These are phyloP conservation scores for Neurospora sp. DNA, from an alignment of 495 filamentous ascomycete species.

Conservation along the genomic window DNA sequence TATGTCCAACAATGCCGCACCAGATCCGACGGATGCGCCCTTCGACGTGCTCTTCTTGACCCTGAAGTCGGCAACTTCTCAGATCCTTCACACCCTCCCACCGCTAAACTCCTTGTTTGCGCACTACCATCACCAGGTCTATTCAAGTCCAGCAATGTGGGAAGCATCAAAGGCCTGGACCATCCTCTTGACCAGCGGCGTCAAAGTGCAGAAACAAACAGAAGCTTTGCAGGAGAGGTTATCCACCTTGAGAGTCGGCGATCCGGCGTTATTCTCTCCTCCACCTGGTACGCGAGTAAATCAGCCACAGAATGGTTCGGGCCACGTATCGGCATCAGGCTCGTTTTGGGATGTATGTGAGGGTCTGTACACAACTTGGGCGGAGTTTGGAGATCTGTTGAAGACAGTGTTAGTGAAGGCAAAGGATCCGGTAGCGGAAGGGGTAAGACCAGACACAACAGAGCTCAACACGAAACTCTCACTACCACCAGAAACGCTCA, in stretches of 20 bases:
- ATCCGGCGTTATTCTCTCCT: slow-evolving; percentile 43
- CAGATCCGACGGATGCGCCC: slow-evolving; percentile 56
- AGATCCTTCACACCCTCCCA: slow-evolving; percentile 53
- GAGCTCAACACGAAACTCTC: slow-evolving; percentile 16
- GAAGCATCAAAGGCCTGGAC: slow-evolving; percentile 53
- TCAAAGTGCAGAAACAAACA: slow-evolving; percentile 47
- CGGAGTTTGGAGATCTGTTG: slow-evolving; percentile 58
- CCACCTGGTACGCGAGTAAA: not conserved
- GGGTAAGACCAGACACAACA: not conserved
- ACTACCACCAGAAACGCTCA: slow-evolving; percentile 52
- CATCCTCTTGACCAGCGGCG: slow-evolving; percentile 49
- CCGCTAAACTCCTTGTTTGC: slow-evolving; percentile 49
- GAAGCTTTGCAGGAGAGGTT: slow-evolving; percentile 53
- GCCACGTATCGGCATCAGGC: slow-evolving; percentile 38
- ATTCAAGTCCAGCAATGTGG: slow-evolving; percentile 18
- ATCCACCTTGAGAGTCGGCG: slow-evolving; percentile 61
- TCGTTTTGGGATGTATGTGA: slow-evolving; percentile 74
- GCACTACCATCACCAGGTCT: slow-evolving; percentile 32
- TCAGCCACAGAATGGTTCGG: slow-evolving; percentile 16
- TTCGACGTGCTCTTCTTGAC: slow-evolving; percentile 70
- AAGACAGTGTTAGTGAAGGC: slow-evolving; percentile 43
- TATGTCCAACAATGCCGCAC: slow-evolving; percentile 27
- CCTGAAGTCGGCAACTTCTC: slow-evolving; percentile 51
- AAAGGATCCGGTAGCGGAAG: slow-evolving; percentile 12
- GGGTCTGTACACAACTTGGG: slow-evolving; percentile 59